Evolutionary conservation across 768 basidiomycete genomes (phyloP).

Genomic region (Lactifluus echinatus): DNA sequence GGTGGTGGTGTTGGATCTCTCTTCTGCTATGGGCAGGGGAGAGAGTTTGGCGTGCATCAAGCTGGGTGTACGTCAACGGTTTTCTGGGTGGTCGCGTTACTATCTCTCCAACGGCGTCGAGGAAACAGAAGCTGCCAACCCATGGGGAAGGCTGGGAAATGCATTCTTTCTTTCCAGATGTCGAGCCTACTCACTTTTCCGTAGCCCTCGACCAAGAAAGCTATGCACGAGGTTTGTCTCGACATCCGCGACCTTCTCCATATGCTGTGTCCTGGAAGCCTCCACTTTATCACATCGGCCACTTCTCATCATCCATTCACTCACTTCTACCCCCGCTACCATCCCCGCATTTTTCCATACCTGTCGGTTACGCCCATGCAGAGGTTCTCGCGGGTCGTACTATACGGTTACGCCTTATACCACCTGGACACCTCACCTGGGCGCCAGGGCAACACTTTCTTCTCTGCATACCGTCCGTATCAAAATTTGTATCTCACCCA

Average conservation of each 20-base stretch:
- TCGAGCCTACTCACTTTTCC: not conserved
- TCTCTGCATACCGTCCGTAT: constrained; percentile 56
- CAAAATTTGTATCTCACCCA: constrained; percentile 55
- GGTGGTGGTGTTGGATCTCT: no score
- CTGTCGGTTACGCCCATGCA: constrained; percentile 58
- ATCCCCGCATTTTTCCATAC: constrained; percentile 38
- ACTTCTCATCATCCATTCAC: not conserved
- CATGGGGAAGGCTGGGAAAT: constrained; percentile 11
- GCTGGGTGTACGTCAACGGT: constrained; percentile 55
- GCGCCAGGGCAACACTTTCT: constrained; percentile 74
- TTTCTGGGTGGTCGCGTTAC: constrained; percentile 29
- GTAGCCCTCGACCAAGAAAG: not conserved
- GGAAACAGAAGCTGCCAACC: not conserved
- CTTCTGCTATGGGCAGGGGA: no score
- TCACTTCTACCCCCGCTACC: constrained; percentile 12
- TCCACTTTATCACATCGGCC: not conserved
- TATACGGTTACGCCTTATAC: constrained; percentile 55
- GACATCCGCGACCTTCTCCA: not conserved
- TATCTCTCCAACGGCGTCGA: not conserved
- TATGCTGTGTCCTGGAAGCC: not conserved
- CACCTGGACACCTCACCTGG: constrained; percentile 52
- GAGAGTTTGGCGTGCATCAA: no score
- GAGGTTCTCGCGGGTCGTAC: constrained; percentile 64
- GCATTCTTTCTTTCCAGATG: constrained; percentile 4
- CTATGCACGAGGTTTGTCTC: not conserved